Evolutionary conservation across 2,329 filamentous ascomycete genomes (phyloP).

Genomic region (Calonectria pseudoreteaudii): DNA sequence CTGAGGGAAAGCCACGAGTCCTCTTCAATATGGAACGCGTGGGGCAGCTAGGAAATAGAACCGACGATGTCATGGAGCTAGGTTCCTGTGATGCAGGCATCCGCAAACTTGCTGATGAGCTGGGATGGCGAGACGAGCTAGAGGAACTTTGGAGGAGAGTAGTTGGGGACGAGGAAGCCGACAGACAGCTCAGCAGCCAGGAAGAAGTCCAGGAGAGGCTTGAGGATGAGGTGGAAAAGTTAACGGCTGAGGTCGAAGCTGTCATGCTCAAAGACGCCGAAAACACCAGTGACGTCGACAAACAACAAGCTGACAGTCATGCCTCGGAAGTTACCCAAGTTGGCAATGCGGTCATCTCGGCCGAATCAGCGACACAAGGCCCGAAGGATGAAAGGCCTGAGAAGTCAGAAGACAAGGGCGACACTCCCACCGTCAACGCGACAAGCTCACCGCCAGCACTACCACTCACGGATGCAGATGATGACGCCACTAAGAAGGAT

Average conservation of each 20-base stretch:
- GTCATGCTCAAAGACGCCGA: conserved; percentile 46
- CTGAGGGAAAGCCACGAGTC: conserved; percentile 75
- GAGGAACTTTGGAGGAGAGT: conserved; percentile 79
- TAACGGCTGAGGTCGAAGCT: conserved; percentile 51
- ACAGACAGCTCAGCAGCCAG: conserved; percentile 55
- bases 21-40: conserved; percentile 90
- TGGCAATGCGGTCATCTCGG: neutral
- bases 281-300: neutral
- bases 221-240: conserved; percentile 58
- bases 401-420: neutral
- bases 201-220: conserved; percentile 54
- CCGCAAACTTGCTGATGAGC: conserved; percentile 78
- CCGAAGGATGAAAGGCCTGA: neutral
- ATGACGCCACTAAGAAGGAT: neutral
- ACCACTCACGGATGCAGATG: neutral
- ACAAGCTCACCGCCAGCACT: conserved; percentile 9
- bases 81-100: conserved; percentile 89
- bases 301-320: neutral
- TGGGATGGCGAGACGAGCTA: conserved; percentile 89
- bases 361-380: neutral
- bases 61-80: conserved; percentile 87
- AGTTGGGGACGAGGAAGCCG: conserved; percentile 71
- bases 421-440: neutral
- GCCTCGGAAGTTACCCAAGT: neutral
- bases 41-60: conserved; percentile 78